Conservation (phyloP, 108 stramenopile genomes). For the Stephanodiscus triporus region DNA sequence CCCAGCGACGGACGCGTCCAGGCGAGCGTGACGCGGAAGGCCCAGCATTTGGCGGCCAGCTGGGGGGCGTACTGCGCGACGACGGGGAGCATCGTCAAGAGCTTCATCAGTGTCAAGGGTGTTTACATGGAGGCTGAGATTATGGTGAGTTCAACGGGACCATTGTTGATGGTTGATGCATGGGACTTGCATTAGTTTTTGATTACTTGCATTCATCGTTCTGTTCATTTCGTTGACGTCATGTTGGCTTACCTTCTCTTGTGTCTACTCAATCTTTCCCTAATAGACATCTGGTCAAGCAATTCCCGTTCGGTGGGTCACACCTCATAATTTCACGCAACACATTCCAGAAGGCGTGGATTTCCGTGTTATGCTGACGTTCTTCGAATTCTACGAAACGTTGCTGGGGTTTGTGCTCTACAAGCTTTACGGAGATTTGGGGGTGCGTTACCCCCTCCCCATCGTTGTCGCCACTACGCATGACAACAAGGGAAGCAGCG, state of each 20-base stretch:
- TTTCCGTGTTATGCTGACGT: slow-evolving; percentile 97
- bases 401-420: slow-evolving; percentile 93
- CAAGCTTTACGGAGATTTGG: slow-evolving; percentile 92
- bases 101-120: slow-evolving; percentile 98
- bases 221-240: background rate
- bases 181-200: background rate
- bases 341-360: slow-evolving; percentile 94
- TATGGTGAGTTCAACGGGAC: slow-evolving; percentile 51
- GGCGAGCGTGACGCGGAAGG: slow-evolving; percentile 79
- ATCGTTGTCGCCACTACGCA: slow-evolving; percentile 14
- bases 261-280: slow-evolving; percentile 19
- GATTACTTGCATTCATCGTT: background rate
- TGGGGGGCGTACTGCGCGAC: slow-evolving; percentile 95
- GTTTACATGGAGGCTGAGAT: slow-evolving; percentile 93
- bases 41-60: slow-evolving; percentile 80
- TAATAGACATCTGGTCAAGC: slow-evolving; percentile 30
- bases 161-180: background rate
- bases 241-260: slow-evolving; percentile 12
- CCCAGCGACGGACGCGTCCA: slow-evolving; percentile 78
- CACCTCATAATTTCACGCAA: slow-evolving; percentile 97
- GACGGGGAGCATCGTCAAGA: slow-evolving; percentile 87
- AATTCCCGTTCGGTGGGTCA: slow-evolving; percentile 87
- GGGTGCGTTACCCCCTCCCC: slow-evolving; percentile 88
- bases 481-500: slow-evolving; percentile 31
- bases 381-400: slow-evolving; percentile 98